Evolutionary conservation across 805 yeast genomes (phyloP).

Genomic region (Lipomyces starkeyi): DNA sequence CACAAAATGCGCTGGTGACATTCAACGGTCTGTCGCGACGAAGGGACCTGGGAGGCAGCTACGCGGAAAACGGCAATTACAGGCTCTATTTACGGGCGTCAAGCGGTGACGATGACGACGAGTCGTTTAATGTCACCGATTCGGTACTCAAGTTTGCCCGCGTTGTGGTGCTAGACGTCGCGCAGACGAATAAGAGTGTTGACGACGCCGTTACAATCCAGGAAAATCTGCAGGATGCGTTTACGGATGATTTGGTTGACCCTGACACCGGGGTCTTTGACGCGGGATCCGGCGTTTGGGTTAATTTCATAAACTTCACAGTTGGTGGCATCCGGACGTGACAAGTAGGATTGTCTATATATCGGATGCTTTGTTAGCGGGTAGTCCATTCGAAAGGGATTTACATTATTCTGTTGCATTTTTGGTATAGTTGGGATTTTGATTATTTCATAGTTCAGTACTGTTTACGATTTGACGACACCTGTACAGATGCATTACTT

Average conservation of each 20-base stretch:
- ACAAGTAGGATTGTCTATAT: background rate
- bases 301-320: slow-evolving; percentile 13
- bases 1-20: slow-evolving; percentile 34
- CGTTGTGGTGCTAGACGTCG: slow-evolving; percentile 25
- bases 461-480: slow-evolving; percentile 1
- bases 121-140: slow-evolving; percentile 15
- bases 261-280: slow-evolving; percentile 6
- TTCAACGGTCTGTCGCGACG: slow-evolving; percentile 10
- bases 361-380: background rate
- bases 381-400: background rate
- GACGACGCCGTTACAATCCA: slow-evolving; percentile 29
- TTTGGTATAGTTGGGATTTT: background rate
- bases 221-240: slow-evolving; percentile 18
- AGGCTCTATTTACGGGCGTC: background rate
- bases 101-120: background rate
- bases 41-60: background rate
- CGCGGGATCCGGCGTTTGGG: background rate
- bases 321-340: slow-evolving; percentile 4
- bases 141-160: slow-evolving; percentile 23
- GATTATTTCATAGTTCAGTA: background rate
- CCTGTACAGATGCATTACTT: background rate
- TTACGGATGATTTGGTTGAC: slow-evolving; percentile 22
- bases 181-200: slow-evolving; percentile 24
- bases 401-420: background rate
- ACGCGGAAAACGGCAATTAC: background rate